Evolutionary conservation across 2,329 filamentous ascomycete genomes (phyloP).

Genomic region (Apiospora pterosperma): DNA sequence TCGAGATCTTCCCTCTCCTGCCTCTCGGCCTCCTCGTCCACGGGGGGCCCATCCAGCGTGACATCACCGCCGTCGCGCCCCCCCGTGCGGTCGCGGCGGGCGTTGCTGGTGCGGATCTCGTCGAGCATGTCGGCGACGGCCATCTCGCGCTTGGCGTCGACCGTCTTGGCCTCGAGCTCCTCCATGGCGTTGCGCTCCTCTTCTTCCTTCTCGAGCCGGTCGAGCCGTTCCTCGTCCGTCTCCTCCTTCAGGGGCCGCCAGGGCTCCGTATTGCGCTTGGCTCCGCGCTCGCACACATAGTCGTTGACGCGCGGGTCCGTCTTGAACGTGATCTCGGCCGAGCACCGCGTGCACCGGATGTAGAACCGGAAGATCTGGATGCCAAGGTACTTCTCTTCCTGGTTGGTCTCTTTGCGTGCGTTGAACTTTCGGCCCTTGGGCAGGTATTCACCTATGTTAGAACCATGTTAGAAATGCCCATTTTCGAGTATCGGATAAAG

Average conservation of each 20-base stretch:
- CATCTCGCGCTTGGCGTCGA: conserved; percentile 94
- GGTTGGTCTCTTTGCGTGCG: conserved; percentile 84
- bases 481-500: background rate
- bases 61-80: conserved; percentile 65
- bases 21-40: conserved; percentile 58
- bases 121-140: conserved; percentile 92
- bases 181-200: conserved; percentile 90
- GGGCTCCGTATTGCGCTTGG: conserved; percentile 88
- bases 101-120: conserved; percentile 90
- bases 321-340: conserved; percentile 83
- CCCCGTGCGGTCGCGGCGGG: conserved; percentile 73
- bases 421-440: conserved; percentile 96
- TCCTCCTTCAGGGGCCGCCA: conserved; percentile 80
- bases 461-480: background rate
- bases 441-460: conserved; percentile 62
- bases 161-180: conserved; percentile 88
- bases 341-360: conserved; percentile 84
- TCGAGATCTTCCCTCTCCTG: conserved; percentile 83
- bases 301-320: conserved; percentile 96
- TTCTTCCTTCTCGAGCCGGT: conserved; percentile 75
- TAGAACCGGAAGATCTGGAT: conserved; percentile 90
- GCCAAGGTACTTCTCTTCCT: conserved; percentile 81
- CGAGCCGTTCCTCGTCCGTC: conserved; percentile 82
- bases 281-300: conserved; percentile 69
- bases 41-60: conserved; percentile 44